These are phyloP conservation scores for Leccinum pachyderme DNA, from an alignment of 1,284 basidiomycete genomes.

Conservation along the genomic window DNA sequence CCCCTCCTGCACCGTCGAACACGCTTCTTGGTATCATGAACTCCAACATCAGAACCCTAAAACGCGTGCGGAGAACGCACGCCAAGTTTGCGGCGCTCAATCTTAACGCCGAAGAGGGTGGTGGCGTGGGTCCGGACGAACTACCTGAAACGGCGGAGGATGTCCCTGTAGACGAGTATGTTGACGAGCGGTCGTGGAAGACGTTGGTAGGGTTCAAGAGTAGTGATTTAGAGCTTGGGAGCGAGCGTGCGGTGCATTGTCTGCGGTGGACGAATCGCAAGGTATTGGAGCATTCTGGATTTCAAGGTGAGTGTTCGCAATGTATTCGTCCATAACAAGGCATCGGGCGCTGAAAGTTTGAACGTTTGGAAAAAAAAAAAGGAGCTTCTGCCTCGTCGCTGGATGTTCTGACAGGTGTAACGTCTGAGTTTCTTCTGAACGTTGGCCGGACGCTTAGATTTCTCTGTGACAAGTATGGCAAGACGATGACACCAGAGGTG, in stretches of 20 bases:
- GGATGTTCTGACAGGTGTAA: slow-evolving; percentile 79
- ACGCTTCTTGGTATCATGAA: slow-evolving; percentile 67
- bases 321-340: neutral
- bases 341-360: slow-evolving; percentile 7
- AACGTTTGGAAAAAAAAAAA: slow-evolving; percentile 23
- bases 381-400: slow-evolving; percentile 69
- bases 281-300: slow-evolving; percentile 83
- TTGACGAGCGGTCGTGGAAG: slow-evolving; percentile 52
- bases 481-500: slow-evolving; percentile 82
- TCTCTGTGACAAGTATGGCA: slow-evolving; percentile 77
- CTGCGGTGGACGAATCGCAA: slow-evolving; percentile 69
- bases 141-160: slow-evolving; percentile 24
- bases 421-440: slow-evolving; percentile 81
- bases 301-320: slow-evolving; percentile 66
- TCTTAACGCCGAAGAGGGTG: slow-evolving; percentile 44
- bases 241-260: slow-evolving; percentile 57
- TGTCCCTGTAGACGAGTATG: slow-evolving; percentile 41
- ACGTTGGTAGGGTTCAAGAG: slow-evolving; percentile 24
- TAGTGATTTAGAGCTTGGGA: slow-evolving; percentile 39
- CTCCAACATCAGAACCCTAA: slow-evolving; percentile 68
- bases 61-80: slow-evolving; percentile 67
- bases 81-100: slow-evolving; percentile 63
- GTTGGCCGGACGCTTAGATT: slow-evolving; percentile 85
- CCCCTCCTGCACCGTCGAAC: slow-evolving; percentile 34
- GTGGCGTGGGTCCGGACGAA: slow-evolving; percentile 32